These are phyloP conservation scores for Rhizodiscina lignyota DNA, from an alignment of 495 filamentous ascomycete species.

Conservation along the genomic window DNA sequence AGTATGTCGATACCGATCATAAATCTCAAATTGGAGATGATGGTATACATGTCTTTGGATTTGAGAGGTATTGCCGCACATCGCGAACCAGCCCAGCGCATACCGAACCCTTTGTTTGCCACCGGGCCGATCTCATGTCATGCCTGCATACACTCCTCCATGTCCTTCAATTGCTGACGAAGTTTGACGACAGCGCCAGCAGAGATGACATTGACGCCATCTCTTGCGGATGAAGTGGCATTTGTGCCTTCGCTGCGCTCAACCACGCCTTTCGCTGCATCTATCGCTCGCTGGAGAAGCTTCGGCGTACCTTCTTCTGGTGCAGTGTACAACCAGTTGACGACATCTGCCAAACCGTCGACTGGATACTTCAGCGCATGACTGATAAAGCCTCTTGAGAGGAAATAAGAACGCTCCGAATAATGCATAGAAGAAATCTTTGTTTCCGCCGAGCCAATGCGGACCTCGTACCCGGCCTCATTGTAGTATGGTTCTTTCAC, in stretches of 20 bases:
- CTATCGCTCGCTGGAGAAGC: slow-evolving; percentile 23
- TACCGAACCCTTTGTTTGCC: too few relatives aligned
- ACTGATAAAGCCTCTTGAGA: slow-evolving; percentile 34
- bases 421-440: slow-evolving; percentile 32
- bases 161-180: too few relatives aligned
- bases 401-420: slow-evolving; percentile 37
- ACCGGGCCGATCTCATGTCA: too few relatives aligned
- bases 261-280: slow-evolving; percentile 19
- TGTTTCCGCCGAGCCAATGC: slow-evolving; percentile 26
- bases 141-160: too few relatives aligned
- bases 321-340: slow-evolving; percentile 31
- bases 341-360: slow-evolving; percentile 28
- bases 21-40: too few relatives aligned
- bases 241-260: slow-evolving; percentile 10
- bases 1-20: too few relatives aligned
- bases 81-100: too few relatives aligned
- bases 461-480: slow-evolving; percentile 39
- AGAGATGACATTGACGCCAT: too few relatives aligned
- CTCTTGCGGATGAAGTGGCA: too few relatives aligned
- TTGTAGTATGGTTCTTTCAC: slow-evolving; percentile 47
- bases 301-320: slow-evolving; percentile 14
- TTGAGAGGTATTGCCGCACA: too few relatives aligned
- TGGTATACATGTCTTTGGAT: too few relatives aligned
- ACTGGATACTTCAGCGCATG: slow-evolving; percentile 27
- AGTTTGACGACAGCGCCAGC: too few relatives aligned